Base-by-base conservation (phyloP, 805 yeast genomes). In the Metschnikowia chrysomelidarum region DNA sequence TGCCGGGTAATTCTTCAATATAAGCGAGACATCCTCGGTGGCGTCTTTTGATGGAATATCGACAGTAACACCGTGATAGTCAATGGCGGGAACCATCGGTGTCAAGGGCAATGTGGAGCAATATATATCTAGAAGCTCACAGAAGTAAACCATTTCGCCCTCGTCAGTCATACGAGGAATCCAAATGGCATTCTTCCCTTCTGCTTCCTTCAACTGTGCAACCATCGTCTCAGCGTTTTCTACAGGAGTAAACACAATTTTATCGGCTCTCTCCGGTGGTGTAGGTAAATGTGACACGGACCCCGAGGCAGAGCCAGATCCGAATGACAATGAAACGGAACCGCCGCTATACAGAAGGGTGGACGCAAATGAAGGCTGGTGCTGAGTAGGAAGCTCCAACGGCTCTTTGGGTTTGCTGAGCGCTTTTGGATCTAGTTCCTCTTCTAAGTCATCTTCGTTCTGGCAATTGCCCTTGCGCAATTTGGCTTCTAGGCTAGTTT, bases 81-180 rank as follows among this genome's bases (percentile, higher is more conserved):
- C 41, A 11, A 54, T 51, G 8, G 44, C 44, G 2, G 52, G 44
- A 3, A 50, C 47, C 31, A 56, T 48, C 2, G 50, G 41, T 10
- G 52, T 54, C 34, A 76, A 57, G 0, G 93, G 91, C 24, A 80
- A 50, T 10, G 75, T 71, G 25, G 69, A 68, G 44, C 87, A 76
- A 46, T 74, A 77, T 1, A 81, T 62, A 46, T 80, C 73, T 34
- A 84, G 59, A 21, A 76, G 75, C 20, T 77, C 73, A 49, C 80
- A 78, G 56, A 76, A 79, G 57, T 70, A 84, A 6, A 81, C 59
- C 11, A 79, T 55, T 32, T 72, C 72, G 14, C 78, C 82, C 33
- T 68, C 71, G 9, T 67, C 64, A 1, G 82, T 73, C n/a, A 73
- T 59, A 30, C 73, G 69, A 0, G 87, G 83, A 0, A 79, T 56